A percentile compares a stretch with the other conserved stretches of the same genome.
These are phyloP conservation scores for Populus simonii DNA, from an alignment of 345 rosid species.

Conservation along the genomic window DNA sequence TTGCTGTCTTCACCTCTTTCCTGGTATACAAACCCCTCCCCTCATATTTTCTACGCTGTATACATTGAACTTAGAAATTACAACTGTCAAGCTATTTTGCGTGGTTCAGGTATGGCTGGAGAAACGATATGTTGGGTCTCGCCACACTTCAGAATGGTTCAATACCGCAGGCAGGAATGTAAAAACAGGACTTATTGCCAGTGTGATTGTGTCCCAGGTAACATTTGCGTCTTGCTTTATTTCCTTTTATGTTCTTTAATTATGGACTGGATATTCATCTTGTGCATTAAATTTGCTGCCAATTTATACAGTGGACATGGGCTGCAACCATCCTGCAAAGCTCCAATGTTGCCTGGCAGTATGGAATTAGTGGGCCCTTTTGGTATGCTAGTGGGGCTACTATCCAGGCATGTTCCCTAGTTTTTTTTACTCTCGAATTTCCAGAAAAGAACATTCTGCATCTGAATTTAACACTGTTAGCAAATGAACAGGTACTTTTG, in stretches of 20 bases:
- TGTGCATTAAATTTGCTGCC: not conserved
- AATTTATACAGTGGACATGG: conserved; percentile 82
- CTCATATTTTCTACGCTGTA: not conserved
- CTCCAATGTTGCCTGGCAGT: conserved; percentile 93
- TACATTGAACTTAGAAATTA: not conserved
- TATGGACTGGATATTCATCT: not conserved
- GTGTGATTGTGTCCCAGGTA: conserved; percentile 92
- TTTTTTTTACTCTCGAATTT: not conserved
- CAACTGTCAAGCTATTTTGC: not conserved
- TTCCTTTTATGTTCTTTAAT: not conserved
- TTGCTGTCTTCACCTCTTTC: conserved; percentile 83
- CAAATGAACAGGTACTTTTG: conserved; percentile 59
- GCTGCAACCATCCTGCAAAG: conserved; percentile 97
- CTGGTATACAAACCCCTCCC: conserved; percentile 34
- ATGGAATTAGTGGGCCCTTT: conserved; percentile 92
- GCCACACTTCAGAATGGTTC: conserved; percentile 94
- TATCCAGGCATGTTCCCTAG: conserved; percentile 55
- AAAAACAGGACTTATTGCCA: conserved; percentile 90
- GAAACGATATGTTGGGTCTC: conserved; percentile 77
- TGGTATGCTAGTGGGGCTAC: conserved; percentile 99
- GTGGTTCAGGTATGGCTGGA: conserved; percentile 75
- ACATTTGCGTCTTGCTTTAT: not conserved
- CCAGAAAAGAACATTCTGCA: not conserved
- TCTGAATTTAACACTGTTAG: not conserved
- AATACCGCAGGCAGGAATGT: conserved; percentile 97